phyloP scores from a whole-genome alignment of 345 rosid species.

The Eucalyptus fibrosa region DNA sequence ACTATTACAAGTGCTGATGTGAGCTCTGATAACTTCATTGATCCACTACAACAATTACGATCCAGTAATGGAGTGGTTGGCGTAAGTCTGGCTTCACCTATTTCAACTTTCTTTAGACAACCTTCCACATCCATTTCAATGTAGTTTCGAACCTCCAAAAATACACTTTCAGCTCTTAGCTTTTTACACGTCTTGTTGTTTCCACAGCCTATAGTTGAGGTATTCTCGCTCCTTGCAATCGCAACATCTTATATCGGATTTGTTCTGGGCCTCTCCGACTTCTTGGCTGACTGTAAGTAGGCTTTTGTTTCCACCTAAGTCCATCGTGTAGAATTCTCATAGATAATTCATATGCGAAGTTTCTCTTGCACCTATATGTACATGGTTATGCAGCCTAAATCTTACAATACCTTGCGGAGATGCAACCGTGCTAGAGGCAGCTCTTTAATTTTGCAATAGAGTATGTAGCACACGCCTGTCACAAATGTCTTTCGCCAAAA shows the following conservation, averaged over 20 bases:
- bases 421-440: neutral
- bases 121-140: neutral
- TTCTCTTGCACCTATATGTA: neutral
- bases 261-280: slow-evolving; percentile 79
- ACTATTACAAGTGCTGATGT: slow-evolving; percentile 34
- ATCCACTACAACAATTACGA: slow-evolving; percentile 71
- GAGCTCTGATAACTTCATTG: slow-evolving; percentile 28
- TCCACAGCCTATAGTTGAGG: slow-evolving; percentile 71
- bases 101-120: neutral
- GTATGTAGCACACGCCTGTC: neutral
- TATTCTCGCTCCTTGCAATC: slow-evolving; percentile 78
- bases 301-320: neutral
- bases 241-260: slow-evolving; percentile 90
- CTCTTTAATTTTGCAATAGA: neutral
- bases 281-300: slow-evolving; percentile 79
- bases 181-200: neutral
- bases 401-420: neutral
- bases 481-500: neutral
- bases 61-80: slow-evolving; percentile 54
- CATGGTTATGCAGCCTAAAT: neutral
- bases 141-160: neutral
- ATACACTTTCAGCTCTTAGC: neutral
- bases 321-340: neutral
- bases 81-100: slow-evolving; percentile 27
- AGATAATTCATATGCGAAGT: neutral